Percentiles rank a stretch among this genome's conserved stretches.
Evolutionary conservation across 208 protist genomes (phyloP).

Genomic region (Leishmania arabica): DNA sequence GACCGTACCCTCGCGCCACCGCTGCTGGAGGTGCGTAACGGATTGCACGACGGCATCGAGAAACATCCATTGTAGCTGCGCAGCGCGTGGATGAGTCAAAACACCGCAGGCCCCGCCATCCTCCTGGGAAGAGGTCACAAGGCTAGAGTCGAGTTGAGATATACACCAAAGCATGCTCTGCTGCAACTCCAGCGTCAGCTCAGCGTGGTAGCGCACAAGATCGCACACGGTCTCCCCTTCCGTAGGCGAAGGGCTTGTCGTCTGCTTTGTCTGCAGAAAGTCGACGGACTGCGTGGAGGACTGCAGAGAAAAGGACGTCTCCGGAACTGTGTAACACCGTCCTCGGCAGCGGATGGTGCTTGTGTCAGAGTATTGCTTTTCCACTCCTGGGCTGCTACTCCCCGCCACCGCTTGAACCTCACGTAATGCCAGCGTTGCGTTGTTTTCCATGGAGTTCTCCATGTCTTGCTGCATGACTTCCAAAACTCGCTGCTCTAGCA

Average conservation of each 20-base stretch:
- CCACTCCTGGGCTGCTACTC: not conserved
- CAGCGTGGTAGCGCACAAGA: conserved; percentile 28
- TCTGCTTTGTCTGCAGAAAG: not conserved
- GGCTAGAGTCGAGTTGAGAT: conserved; percentile 11
- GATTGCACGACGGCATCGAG: conserved; percentile 11
- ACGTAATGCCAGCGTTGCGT: no score
- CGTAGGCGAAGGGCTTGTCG: not conserved
- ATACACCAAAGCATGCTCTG: conserved; percentile 35
- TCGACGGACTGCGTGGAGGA: not conserved
- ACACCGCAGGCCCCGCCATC: conserved; percentile 28
- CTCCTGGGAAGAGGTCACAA: conserved; percentile 3
- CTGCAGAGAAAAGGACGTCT: not conserved
- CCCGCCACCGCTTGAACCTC: not conserved
- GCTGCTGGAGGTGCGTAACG: not conserved
- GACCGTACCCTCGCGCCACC: not conserved
- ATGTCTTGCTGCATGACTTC: conserved; percentile 13
- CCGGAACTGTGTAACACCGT: conserved; percentile 19
- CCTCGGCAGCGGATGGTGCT: conserved; percentile 20
- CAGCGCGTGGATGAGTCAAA: conserved; percentile 25
- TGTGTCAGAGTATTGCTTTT: not conserved
- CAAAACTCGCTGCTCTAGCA: conserved; percentile 34
- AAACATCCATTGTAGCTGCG: conserved; percentile 28
- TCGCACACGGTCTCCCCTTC: not conserved
- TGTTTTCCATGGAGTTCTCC: not conserved
- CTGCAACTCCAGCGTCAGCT: conserved; percentile 36